Evolutionary conservation across 306 rosid species (phyloP).

Genomic region (Carpinus viminea): DNA sequence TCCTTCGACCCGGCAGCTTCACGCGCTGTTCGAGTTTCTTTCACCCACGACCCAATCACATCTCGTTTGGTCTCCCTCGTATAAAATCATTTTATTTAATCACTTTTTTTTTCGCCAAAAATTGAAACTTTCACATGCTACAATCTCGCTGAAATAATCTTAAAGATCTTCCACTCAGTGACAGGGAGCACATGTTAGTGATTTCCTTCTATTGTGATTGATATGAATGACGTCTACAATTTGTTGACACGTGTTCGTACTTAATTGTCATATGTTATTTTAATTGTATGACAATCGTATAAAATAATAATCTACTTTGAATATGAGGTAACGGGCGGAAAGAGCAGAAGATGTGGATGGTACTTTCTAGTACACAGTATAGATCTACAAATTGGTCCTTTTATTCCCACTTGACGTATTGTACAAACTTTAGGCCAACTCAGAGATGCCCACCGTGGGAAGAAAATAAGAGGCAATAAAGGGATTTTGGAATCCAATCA

Average conservation of each 20-base stretch:
- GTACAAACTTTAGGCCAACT: background rate
- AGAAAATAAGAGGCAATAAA: conserved; percentile 3
- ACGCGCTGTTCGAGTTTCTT: conserved; percentile 21
- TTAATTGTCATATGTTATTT: accelerated
- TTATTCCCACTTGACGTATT: background rate
- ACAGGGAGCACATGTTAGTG: too few species aligned
- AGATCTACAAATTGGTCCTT: background rate
- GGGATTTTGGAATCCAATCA: conserved; percentile 15
- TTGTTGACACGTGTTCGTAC: too few species aligned
- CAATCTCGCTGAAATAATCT: too few species aligned
- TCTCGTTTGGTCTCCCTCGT: background rate
- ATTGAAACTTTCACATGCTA: too few species aligned
- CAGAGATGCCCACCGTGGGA: background rate
- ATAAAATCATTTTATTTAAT: too few species aligned
- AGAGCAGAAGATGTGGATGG: background rate
- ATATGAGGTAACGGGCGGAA: too few species aligned
- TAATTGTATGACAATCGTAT: too few species aligned
- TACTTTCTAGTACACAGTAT: background rate
- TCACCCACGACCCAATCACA: conserved; percentile 18
- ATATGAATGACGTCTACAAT: too few species aligned
- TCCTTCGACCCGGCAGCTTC: conserved; percentile 11
- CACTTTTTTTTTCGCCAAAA: too few species aligned
- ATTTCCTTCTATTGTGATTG: too few species aligned
- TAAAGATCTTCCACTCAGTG: too few species aligned
- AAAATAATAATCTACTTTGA: too few species aligned